Base-by-base conservation (phyloP, 768 basidiomycete species). In the Exidia glandulosa region DNA sequence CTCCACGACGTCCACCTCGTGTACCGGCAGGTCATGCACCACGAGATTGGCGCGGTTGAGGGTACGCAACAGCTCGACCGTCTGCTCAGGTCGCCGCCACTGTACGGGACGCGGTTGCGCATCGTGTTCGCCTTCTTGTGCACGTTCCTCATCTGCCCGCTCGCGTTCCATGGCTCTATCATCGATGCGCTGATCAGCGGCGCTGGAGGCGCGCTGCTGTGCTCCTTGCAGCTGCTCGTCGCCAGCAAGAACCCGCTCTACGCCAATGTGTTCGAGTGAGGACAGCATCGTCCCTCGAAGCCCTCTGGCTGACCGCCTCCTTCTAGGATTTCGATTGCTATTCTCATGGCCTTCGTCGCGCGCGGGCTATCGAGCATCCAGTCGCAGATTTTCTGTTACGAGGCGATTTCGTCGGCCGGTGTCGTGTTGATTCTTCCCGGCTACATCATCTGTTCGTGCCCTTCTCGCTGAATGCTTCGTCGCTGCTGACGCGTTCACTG, bases 231-330 rank as follows among this genome's bases (percentile, higher is more conserved):
- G 36, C 74, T 93, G 55, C 86, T 85, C 66, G 84, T 88, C 9
- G 91, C 92, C 3, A 81, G 85, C 64, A 91, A 88, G 72, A 93
- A 87, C 65, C 80, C 88, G 1, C 87, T 90, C 74, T 94, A 93
- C 71, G 90, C 91, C n/a, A 94, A 92, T 66, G 90, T 94, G 60
- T 95, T 94, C 67, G 93, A 95, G 93, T 94, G 69, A 71, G 90
- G 77, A 27, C 4, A 2, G 41, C 16, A 5, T 47, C 19, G 34
- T 32, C 19, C 16, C 12, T 29, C n/a, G 23, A 23, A 30, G 29
- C 14, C 48, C 25, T 36, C 33, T 30, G 48, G 59, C 41, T 50
- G 16, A 9, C 10, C 30, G 32, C 48, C 1, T 30, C 54, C 13
- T 3, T 45, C 16, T 45, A 94, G 91, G 70, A 90, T 94, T 67